Evolutionary conservation across 1,284 basidiomycete genomes (phyloP), one percentile per base, ranked within the genome.

Genomic region (Rhodofomes roseus): DNA sequence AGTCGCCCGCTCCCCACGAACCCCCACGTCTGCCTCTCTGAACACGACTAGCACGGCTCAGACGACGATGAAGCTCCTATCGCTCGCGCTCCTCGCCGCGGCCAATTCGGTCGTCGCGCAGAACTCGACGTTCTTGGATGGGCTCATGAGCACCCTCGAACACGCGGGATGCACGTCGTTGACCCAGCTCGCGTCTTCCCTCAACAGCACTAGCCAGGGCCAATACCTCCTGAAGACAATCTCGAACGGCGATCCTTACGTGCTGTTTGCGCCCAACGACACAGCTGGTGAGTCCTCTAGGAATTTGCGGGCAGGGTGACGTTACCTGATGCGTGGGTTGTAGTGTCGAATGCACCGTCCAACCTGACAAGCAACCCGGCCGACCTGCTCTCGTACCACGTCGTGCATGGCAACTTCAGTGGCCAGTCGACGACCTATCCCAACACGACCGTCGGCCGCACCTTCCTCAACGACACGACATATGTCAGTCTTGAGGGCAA

Each of bases 371-470:
- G 65, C 55, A 75, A 82, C 62, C 65, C 86, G 16, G 72, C 79
- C 37, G 71, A 81, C 57, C 73, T 84, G 52, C 68, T 90, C 55
- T 74, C 83, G 5, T 90, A 90, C 74, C 88, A 90, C 69, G 71
- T 89, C 58, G 75, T 88, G 20, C 76, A 78, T 54, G 84, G 85
- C 27, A 79, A 80, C 61, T 81, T 82, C 69, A 68, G 74, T 58
- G 74, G 73, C 16, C 62, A 72, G 14, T 71, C 78, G 9, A 71
- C 74, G 2, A 71, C 73, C 8, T 81, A 72, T 63, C 82, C 82
- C 4, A 82, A 82, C 63, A 73, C 82, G 57, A 90, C 89, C 0
- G 74, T 92, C 56, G 86, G 85, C 3, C 79, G 85, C 43, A 88
- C 89, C 0, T 75, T 86, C 16, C 76, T 90, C 52, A 81, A 80